Conservation (phyloP, 257 asterid species). For the Solanum paucissectum region DNA sequence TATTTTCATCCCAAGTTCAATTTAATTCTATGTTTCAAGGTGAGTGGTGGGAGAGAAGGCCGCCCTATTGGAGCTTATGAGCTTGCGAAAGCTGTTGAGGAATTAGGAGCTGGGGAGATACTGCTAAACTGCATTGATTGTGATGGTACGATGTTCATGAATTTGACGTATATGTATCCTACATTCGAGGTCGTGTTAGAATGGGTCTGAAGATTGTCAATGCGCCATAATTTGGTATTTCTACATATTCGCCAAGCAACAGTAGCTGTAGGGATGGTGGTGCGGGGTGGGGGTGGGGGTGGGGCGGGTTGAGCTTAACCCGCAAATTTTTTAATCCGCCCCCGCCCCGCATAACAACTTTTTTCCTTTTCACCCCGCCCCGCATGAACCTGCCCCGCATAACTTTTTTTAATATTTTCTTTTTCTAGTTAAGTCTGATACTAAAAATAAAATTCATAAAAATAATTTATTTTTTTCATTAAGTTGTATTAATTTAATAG, state of each 20-base stretch:
- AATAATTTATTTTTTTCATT: too few relatives aligned
- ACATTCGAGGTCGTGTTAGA: not conserved
- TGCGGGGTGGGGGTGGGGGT: too few relatives aligned
- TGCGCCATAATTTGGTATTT: not conserved
- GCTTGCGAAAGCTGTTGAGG: constrained; percentile 95
- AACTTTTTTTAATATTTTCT: too few relatives aligned
- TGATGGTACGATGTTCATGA: constrained; percentile 45
- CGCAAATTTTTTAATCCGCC: too few relatives aligned
- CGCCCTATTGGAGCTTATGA: constrained; percentile 94
- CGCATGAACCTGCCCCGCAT: too few relatives aligned
- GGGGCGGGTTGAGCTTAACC: too few relatives aligned
- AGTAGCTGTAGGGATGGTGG: not conserved
- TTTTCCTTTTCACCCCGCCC: too few relatives aligned
- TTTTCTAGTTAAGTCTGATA: too few relatives aligned
- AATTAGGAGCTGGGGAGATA: constrained; percentile 97
- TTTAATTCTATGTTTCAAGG: constrained; percentile 27
- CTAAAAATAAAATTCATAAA: too few relatives aligned
- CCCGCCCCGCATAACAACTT: too few relatives aligned
- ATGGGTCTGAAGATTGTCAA: not conserved
- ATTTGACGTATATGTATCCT: not conserved
- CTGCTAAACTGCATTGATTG: constrained; percentile 90
- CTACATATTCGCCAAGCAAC: not conserved
- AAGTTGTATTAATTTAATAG: too few relatives aligned
- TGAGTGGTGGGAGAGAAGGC: constrained; percentile 94
- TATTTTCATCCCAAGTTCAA: not conserved